A percentile compares a stretch with the other conserved stretches of the same genome.
phyloP scores from a whole-genome alignment of 202 grass and related monocot genomes.

The Carex sylvatica region DNA sequence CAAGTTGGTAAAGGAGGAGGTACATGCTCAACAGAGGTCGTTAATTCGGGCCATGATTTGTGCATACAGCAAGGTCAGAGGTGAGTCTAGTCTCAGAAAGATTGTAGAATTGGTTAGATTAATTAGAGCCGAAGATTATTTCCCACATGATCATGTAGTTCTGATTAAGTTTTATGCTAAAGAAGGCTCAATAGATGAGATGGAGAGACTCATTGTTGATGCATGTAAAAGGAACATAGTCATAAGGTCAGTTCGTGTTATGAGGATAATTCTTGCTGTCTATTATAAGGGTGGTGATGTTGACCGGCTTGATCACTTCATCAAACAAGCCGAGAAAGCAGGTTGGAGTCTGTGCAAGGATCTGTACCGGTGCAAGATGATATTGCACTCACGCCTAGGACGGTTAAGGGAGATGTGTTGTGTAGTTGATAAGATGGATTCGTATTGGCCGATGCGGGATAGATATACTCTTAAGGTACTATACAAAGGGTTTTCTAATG shows the following conservation, averaged over 20 bases:
- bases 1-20: constrained; percentile 43
- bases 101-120: constrained; percentile 60
- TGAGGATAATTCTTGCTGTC: constrained; percentile 52
- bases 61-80: constrained; percentile 58
- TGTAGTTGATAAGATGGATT: constrained; percentile 77
- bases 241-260: constrained; percentile 40
- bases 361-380: constrained; percentile 91
- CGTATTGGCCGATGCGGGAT: constrained; percentile 45
- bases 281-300: constrained; percentile 58
- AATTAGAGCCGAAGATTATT: constrained; percentile 56
- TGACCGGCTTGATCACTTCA: constrained; percentile 58
- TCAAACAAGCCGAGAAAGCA: constrained; percentile 54
- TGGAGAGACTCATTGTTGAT: constrained; percentile 64
- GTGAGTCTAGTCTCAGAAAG: constrained; percentile 49
- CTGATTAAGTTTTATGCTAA: constrained; percentile 74
- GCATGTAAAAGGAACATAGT: constrained; percentile 52
- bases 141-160: constrained; percentile 62
- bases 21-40: constrained; percentile 31
- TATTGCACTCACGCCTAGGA: constrained; percentile 64
- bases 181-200: constrained; percentile 60
- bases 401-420: constrained; percentile 63
- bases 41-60: constrained; percentile 71
- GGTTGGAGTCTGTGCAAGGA: constrained; percentile 76
- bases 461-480: constrained; percentile 82
- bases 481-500: constrained; percentile 64